These are phyloP conservation scores for Hortaea sp. DNA, from an alignment of 2,329 filamentous ascomycete genomes.

Conservation along the genomic window DNA sequence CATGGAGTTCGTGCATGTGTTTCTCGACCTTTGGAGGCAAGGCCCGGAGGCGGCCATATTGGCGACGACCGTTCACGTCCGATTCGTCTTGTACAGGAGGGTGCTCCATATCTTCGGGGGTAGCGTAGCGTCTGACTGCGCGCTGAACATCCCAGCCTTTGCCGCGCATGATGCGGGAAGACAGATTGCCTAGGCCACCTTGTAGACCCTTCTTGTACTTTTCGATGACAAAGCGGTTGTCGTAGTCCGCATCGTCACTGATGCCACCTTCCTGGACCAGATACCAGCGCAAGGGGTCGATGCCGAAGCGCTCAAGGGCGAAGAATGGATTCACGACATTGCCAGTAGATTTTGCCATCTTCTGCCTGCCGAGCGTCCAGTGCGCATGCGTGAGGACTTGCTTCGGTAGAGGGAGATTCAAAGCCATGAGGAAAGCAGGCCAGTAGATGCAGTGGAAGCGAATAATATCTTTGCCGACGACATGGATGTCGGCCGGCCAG, in stretches of 20 bases:
- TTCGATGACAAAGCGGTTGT: constrained; percentile 63
- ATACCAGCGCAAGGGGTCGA: constrained; percentile 84
- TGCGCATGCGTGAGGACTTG: constrained; percentile 82
- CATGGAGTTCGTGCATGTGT: constrained; percentile 55
- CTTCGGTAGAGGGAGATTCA: constrained; percentile 68
- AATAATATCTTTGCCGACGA: constrained; percentile 93
- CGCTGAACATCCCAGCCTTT: constrained; percentile 47
- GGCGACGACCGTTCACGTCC: not conserved
- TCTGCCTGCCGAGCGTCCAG: constrained; percentile 83
- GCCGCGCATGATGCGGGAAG: constrained; percentile 52
- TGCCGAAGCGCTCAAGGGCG: constrained; percentile 77
- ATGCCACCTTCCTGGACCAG: constrained; percentile 73
- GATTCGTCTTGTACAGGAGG: constrained; percentile 5
- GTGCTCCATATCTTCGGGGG: constrained; percentile 5
- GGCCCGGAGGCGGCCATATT: constrained; percentile 10
- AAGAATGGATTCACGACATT: constrained; percentile 94
- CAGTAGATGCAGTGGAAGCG: constrained; percentile 97
- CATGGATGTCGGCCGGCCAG: constrained; percentile 87
- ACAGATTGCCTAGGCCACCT: constrained; percentile 69
- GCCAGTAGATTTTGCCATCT: constrained; percentile 94
- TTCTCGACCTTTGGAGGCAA: constrained; percentile 35
- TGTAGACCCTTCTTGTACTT: constrained; percentile 74
- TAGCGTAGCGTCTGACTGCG: constrained; percentile 21
- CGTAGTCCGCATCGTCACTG: constrained; percentile 70
- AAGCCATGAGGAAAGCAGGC: constrained; percentile 88